phyloP scores from a whole-genome alignment of 2,329 filamentous ascomycete species.

The Beauveria varroae region DNA sequence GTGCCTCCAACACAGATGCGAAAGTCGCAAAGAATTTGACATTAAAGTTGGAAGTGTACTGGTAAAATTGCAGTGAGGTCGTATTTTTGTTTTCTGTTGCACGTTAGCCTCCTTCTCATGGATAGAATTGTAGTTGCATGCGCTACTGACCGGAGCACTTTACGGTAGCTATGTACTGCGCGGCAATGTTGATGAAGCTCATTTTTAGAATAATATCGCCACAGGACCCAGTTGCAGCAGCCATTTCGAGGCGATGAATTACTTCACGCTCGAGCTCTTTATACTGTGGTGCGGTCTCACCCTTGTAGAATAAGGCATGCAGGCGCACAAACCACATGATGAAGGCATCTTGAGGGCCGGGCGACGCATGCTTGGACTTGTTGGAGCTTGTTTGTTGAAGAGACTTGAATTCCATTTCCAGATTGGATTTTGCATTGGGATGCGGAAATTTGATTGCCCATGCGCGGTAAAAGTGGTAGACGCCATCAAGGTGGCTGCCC shows the following conservation, averaged over 20 bases:
- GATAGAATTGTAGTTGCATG: background rate
- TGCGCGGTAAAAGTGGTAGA: conserved; percentile 85
- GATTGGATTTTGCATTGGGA: conserved; percentile 64
- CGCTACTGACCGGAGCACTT: conserved; percentile 26
- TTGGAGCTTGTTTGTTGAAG: conserved; percentile 33
- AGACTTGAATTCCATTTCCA: conserved; percentile 67
- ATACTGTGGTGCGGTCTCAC: conserved; percentile 64
- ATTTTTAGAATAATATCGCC: conserved; percentile 67
- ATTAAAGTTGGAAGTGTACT: conserved; percentile 70
- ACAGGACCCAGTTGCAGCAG: conserved; percentile 61
- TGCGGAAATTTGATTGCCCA: conserved; percentile 68
- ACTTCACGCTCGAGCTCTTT: conserved; percentile 82
- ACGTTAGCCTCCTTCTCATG: conserved; percentile 13
- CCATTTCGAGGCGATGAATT: conserved; percentile 65
- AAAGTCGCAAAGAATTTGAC: conserved; percentile 67
- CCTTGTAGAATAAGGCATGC: conserved; percentile 77
- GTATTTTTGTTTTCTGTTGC: conserved; percentile 38
- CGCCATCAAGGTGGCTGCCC: conserved; percentile 71
- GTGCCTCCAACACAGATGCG: conserved; percentile 61
- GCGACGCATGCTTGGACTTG: conserved; percentile 27
- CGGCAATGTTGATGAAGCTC: conserved; percentile 77
- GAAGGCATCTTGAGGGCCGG: conserved; percentile 54
- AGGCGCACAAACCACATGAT: conserved; percentile 77
- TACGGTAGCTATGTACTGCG: conserved; percentile 59
- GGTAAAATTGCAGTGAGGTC: conserved; percentile 40